phyloP scores from a whole-genome alignment of 2,329 filamentous ascomycete species.

The Reticulascus tulasneorum region DNA sequence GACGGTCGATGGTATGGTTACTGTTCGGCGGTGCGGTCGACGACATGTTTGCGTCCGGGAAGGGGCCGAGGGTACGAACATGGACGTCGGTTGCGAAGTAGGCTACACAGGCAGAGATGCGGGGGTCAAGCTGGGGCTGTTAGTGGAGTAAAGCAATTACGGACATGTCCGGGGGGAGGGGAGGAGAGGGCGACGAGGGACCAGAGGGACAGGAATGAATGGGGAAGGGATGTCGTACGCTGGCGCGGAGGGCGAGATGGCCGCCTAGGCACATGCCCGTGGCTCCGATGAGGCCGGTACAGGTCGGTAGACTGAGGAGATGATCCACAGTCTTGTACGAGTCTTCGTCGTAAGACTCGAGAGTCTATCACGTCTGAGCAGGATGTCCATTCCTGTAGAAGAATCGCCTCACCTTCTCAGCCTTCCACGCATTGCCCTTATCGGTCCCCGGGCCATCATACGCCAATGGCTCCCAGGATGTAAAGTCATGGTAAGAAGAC shows the following conservation, averaged over 20 bases:
- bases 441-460: slow-evolving; percentile 90
- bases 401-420: slow-evolving; percentile 59
- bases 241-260: slow-evolving; percentile 66
- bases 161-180: not conserved
- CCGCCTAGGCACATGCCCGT: slow-evolving; percentile 94
- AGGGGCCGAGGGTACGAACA: slow-evolving; percentile 66
- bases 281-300: slow-evolving; percentile 71
- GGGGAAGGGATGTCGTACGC: slow-evolving; percentile 32
- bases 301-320: slow-evolving; percentile 69
- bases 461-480: slow-evolving; percentile 73
- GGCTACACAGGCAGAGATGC: slow-evolving; percentile 73
- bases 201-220: not conserved
- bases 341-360: slow-evolving; percentile 83
- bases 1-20: slow-evolving; percentile 48
- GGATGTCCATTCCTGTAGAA: too few species aligned
- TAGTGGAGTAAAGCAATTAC: not conserved
- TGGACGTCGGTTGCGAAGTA: slow-evolving; percentile 96
- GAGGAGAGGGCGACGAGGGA: slow-evolving; percentile 1
- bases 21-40: slow-evolving; percentile 30
- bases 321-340: slow-evolving; percentile 64
- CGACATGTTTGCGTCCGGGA: slow-evolving; percentile 44
- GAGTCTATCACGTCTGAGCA: slow-evolving; percentile 61
- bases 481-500: slow-evolving; percentile 92
- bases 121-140: slow-evolving; percentile 57
- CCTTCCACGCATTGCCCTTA: slow-evolving; percentile 80